Percentiles rank a stretch among this genome's conserved stretches.
Conservation (phyloP, 1,284 basidiomycete species). For the Ustilago crameri region DNA sequence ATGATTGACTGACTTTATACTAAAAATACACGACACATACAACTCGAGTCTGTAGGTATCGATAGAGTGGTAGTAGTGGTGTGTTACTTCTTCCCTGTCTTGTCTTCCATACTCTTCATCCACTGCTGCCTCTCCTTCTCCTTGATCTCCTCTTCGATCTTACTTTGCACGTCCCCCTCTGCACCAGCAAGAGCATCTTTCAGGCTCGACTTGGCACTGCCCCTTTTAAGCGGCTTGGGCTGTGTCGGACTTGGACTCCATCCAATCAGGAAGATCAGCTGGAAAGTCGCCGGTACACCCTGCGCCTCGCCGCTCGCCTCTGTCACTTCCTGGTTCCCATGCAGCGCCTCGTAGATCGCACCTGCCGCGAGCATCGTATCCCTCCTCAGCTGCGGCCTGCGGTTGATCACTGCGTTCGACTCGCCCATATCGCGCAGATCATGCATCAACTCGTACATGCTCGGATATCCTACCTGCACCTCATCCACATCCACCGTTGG, state of each 20-base stretch:
- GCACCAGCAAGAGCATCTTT: constrained; percentile 73
- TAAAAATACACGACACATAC: too few species aligned
- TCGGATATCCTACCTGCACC: constrained; percentile 88
- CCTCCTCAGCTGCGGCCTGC: constrained; percentile 77
- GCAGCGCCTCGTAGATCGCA: constrained; percentile 88
- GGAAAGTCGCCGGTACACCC: constrained; percentile 93
- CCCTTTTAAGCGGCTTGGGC: constrained; percentile 84
- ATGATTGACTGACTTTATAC: too few species aligned
- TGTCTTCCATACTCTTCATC: constrained; percentile 36
- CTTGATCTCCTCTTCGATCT: constrained; percentile 21
- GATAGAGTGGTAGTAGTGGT: neutral
- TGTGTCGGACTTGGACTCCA: constrained; percentile 92
- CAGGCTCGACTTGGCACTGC: constrained; percentile 82
- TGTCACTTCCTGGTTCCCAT: constrained; percentile 33
- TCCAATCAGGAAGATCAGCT: constrained; percentile 98
- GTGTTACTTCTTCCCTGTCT: constrained; percentile 8
- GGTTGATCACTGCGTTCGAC: constrained; percentile 82
- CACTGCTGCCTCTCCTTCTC: constrained; percentile 23
- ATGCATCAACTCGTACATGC: constrained; percentile 94
- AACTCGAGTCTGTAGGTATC: neutral
- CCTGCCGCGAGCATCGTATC: constrained; percentile 91
- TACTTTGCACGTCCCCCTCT: constrained; percentile 29
- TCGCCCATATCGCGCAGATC: constrained; percentile 97
- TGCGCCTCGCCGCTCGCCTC: constrained; percentile 13
- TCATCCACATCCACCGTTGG: constrained; percentile 97